These are phyloP conservation scores for Parasitella parasitica DNA, from an alignment of 371 early-diverging fungal species.

Conservation along the genomic window DNA sequence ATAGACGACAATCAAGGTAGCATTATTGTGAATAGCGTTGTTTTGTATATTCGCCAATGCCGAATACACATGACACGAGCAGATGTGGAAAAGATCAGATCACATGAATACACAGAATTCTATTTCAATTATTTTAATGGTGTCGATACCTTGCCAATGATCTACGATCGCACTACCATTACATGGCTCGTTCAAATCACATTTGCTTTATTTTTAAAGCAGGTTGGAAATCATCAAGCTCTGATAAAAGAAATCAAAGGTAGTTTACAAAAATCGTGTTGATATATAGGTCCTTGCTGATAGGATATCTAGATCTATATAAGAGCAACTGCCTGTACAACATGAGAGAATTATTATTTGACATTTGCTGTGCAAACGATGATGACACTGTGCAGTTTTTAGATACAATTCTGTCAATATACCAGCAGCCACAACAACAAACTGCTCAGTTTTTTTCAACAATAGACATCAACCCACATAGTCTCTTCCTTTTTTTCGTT, in stretches of 20 bases:
- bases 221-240: neutral
- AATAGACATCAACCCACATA: constrained; percentile 16
- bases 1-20: neutral
- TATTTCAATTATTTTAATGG: no score
- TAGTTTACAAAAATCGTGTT: neutral
- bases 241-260: neutral
- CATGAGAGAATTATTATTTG: neutral
- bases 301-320: neutral
- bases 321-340: neutral
- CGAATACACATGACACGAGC: neutral
- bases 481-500: constrained; percentile 16
- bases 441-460: neutral
- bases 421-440: neutral
- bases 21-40: neutral
- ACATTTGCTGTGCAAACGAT: constrained; percentile 21
- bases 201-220: neutral
- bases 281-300: no score
- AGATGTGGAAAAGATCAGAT: constrained; percentile 1
- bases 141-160: neutral
- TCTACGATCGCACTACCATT: neutral
- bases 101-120: constrained; percentile 20
- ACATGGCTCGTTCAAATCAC: neutral
- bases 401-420: constrained; percentile 3
- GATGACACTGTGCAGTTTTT: constrained; percentile 9
- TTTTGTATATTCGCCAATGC: constrained; percentile 2